Base-by-base conservation (phyloP, 257 asterid genomes). In the Verbena officinalis region DNA sequence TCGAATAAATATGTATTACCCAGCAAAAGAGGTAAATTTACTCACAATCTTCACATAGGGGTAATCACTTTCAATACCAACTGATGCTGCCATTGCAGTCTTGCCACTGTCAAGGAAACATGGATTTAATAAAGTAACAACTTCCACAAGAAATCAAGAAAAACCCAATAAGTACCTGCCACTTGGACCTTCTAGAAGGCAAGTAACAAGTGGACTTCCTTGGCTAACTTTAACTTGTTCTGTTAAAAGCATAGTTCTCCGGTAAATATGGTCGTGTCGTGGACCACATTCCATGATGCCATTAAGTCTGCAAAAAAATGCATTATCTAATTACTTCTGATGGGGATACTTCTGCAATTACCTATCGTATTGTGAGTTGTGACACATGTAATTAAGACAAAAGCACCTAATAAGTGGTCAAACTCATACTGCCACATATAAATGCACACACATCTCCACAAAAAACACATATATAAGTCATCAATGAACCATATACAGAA, bases 31-130 rank as follows among this genome's bases (percentile, higher is more conserved):
- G 61, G 23, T 39, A 40, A 75, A 71, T 65, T 64, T 49, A 77
- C 99, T 86, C 78, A 94, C 99, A 68, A 94, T 88, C 84, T 94
- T 90, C 80, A 90, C 99, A 71, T 83, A 94, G 51, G 99, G 99
- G 75, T 84, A 94, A 64, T 88, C 95, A 59, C 97, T 94, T 61
- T 87, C 87, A 65, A 94, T 84, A 40, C 99, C 97, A 68, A 90
- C 65, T 23, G 96, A 86, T 59, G 99, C 95, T 52, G 97, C 95
- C 95, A 90, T 88, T 46, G 99, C 99, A 57, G 95, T 83, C 82
- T 90, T 94, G 60, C 99, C 99, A 83, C 99, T 94, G 95, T 76
- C 65, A 80, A 58, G 52, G 51, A 27, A 69, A 64, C 52, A 71
- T 39, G 7, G 54, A 65, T 49, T 78, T 52, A 45, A 62, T 63